These are phyloP conservation scores for Paecilomyces sp. DNA, from an alignment of 2,329 filamentous ascomycete genomes.

Conservation along the genomic window DNA sequence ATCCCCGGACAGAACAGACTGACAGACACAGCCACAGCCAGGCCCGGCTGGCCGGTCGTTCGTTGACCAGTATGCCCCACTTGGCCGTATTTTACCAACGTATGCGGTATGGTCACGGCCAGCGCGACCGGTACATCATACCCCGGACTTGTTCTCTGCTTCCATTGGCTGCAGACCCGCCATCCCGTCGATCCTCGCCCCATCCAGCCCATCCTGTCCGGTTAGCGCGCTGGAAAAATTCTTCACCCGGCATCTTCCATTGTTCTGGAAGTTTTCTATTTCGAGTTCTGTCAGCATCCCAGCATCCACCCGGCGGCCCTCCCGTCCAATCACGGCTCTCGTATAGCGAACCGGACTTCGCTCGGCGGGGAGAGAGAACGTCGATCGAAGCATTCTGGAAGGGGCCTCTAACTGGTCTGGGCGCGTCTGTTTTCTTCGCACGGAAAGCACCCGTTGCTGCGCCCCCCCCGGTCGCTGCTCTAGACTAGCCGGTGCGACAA, in stretches of 20 bases:
- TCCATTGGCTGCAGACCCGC: too few relatives aligned
- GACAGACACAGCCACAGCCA: neutral
- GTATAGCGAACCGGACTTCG: neutral
- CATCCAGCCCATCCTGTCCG: too few relatives aligned
- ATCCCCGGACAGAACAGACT: neutral
- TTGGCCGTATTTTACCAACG: neutral
- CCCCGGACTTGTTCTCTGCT: neutral
- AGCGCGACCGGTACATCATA: neutral
- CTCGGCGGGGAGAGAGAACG: neutral
- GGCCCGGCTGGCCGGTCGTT: neutral
- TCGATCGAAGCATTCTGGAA: neutral
- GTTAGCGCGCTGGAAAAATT: neutral
- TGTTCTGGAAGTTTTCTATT: neutral
- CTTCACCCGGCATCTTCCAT: neutral
- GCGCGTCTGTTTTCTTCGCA: too few relatives aligned
- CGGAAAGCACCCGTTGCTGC: too few relatives aligned
- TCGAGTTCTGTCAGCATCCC: neutral
- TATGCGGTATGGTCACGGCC: neutral
- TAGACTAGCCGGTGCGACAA: too few relatives aligned
- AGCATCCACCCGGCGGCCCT: too few relatives aligned
- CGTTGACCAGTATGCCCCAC: neutral
- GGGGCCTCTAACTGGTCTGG: neutral
- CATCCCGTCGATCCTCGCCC: neutral
- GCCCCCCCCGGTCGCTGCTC: too few relatives aligned
- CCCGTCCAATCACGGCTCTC: neutral